A percentile compares a stretch with the other conserved stretches of the same genome.
phyloP scores from a whole-genome alignment of 495 filamentous ascomycete genomes.

The Podospora appendiculata region DNA sequence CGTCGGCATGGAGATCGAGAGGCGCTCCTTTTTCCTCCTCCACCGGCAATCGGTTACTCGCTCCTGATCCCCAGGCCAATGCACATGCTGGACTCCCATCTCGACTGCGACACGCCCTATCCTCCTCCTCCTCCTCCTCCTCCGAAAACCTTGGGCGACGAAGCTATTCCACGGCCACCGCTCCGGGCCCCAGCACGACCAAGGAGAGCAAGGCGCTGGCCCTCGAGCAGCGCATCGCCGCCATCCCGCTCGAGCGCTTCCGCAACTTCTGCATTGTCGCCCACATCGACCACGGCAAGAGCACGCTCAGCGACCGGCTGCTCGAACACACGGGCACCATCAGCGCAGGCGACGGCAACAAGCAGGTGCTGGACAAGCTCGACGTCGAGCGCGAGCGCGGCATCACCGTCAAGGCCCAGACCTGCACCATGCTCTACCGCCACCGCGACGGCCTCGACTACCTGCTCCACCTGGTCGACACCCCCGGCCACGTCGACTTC shows the following conservation, averaged over 20 bases:
- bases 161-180: neutral
- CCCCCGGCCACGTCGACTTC: slow-evolving; percentile 96
- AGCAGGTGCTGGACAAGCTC: slow-evolving; percentile 93
- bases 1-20: too few relatives aligned
- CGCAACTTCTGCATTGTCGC: slow-evolving; percentile 98
- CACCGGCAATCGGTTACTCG: too few relatives aligned
- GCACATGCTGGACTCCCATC: too few relatives aligned
- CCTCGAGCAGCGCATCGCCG: slow-evolving; percentile 74
- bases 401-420: slow-evolving; percentile 98
- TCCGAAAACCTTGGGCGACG: neutral
- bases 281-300: slow-evolving; percentile 98
- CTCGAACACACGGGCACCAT: slow-evolving; percentile 96
- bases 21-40: too few relatives aligned
- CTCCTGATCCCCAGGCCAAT: too few relatives aligned
- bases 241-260: slow-evolving; percentile 84
- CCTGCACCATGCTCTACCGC: slow-evolving; percentile 94
- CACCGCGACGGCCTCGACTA: slow-evolving; percentile 73
- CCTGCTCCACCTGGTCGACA: slow-evolving; percentile 90
- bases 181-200: neutral
- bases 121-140: too few relatives aligned
- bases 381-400: slow-evolving; percentile 94
- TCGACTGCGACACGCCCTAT: too few relatives aligned
- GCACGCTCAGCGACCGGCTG: slow-evolving; percentile 83
- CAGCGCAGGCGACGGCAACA: slow-evolving; percentile 66
- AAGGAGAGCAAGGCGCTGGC: slow-evolving; percentile 25